Percentiles rank a stretch among this genome's conserved stretches.
Evolutionary conservation across 345 rosid genomes (phyloP).

Genomic region (Lagerstroemia speciosa): DNA sequence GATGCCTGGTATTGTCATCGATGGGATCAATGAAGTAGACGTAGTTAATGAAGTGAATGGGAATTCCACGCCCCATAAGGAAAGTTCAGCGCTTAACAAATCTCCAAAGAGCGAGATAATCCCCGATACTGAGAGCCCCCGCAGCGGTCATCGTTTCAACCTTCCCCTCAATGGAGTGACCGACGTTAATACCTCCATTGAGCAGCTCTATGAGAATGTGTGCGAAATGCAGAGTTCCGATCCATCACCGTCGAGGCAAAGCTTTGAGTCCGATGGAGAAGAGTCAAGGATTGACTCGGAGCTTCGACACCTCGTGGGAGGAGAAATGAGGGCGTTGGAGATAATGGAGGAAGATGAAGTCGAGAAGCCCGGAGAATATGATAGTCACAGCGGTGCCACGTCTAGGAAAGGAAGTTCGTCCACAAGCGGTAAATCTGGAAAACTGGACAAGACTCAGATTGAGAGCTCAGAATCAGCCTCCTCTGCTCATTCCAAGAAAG

Average conservation of each 20-base stretch:
- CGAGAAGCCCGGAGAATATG: conserved; percentile 37
- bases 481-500: conserved; percentile 29
- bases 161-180: conserved; percentile 23
- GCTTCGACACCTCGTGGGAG: conserved; percentile 60
- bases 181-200: conserved; percentile 48
- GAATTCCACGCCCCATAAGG: conserved; percentile 26
- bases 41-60: conserved; percentile 25
- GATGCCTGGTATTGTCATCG: conserved; percentile 54
- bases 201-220: conserved; percentile 73
- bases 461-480: conserved; percentile 28
- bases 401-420: conserved; percentile 33
- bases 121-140: conserved; percentile 29
- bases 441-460: conserved; percentile 29
- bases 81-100: conserved; percentile 23
- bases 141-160: conserved; percentile 9
- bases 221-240: conserved; percentile 87
- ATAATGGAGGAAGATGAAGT: conserved; percentile 42
- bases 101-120: conserved; percentile 22
- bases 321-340: conserved; percentile 51
- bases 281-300: conserved; percentile 90
- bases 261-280: conserved; percentile 66
- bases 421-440: conserved; percentile 36
- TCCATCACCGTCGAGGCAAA: conserved; percentile 66
- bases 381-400: conserved; percentile 29
- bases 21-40: conserved; percentile 34